Evolutionary conservation across 306 rosid genomes (phyloP), one percentile per base, ranked within the genome.

Genomic region (Mimosa pudica): DNA sequence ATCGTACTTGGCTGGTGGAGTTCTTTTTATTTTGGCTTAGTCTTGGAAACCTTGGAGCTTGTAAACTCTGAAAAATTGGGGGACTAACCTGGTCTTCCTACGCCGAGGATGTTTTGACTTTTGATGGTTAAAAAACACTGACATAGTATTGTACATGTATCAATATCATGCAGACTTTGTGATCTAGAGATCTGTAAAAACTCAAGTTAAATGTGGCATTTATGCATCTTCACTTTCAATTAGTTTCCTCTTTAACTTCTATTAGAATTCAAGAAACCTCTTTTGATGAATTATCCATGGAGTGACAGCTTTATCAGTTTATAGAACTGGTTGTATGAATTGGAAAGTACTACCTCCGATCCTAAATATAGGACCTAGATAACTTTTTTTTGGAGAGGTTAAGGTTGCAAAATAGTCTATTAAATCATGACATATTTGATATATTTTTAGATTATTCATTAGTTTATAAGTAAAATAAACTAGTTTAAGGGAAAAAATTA

Each of bases 221-320:
- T 54, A 9, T 72, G 51, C 6, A 12, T 38, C 3, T 38, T 62
- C 52, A 70, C 4, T 62, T 70, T 55, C 63, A 80, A 79, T 12
- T 51, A 11, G n/a, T 35, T 36, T 46, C 66, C 35, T 1, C 30
- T 73, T 55, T 61, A 52, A 36, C 35, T 73, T 73, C 2, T 54
- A 35, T 8, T 71, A 8, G 55, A 80, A 46, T 44, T 52, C 62
- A 45, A 41, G 6, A 72, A 49, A 42, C n/a, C 51, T 24, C 30
- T 24, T 57, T 46, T 73, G 36, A 24, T 71, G 55, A 64, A 63
- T 38, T 32, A 82, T 69, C 61, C 38, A 71, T 65, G 62, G 57
- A 68, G 66, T 77, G 77, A 60, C 8, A 58, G 10, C 38, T 30
- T 16, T 48, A 18, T 33, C 32, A 64, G 57, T 52, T 76, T 76